phyloP scores from a whole-genome alignment of 2,329 filamentous ascomycete genomes.

The Bimuria novae-zelandiae region DNA sequence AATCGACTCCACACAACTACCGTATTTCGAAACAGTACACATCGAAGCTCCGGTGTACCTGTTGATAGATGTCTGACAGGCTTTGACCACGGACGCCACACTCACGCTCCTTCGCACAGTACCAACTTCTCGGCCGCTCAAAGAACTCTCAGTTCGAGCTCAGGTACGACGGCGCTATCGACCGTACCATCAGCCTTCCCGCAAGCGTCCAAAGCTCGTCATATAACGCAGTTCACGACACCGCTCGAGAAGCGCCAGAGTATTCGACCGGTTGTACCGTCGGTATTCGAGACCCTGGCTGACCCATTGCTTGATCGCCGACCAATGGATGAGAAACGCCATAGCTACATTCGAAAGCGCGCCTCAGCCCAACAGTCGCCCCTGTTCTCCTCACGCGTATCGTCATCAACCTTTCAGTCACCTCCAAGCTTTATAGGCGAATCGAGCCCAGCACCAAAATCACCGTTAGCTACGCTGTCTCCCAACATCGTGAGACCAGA shows the following conservation, averaged over 20 bases:
- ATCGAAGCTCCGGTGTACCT: slow-evolving; percentile 31
- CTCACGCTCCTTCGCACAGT: slow-evolving; percentile 34
- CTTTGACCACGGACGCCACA: slow-evolving; percentile 37
- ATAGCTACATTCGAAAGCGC: slow-evolving; percentile 50
- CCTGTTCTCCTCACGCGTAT: slow-evolving; percentile 47
- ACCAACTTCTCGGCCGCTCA: slow-evolving; percentile 30
- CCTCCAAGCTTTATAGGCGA: slow-evolving; percentile 25
- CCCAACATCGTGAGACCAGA: slow-evolving; percentile 23
- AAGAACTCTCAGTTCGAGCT: slow-evolving; percentile 42
- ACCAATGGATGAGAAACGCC: slow-evolving; percentile 47
- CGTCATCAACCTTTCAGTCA: slow-evolving; percentile 35
- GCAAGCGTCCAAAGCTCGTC: slow-evolving; percentile 32
- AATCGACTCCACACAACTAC: slow-evolving; percentile 30
- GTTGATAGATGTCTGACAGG: slow-evolving; percentile 38
- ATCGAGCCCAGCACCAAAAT: slow-evolving; percentile 11
- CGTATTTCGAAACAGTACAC: slow-evolving; percentile 31
- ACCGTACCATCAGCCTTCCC: slow-evolving; percentile 46
- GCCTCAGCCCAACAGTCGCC: slow-evolving; percentile 44
- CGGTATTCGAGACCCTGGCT: slow-evolving; percentile 32
- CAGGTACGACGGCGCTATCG: slow-evolving; percentile 46
- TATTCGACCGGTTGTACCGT: slow-evolving; percentile 46
- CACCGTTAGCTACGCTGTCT: slow-evolving; percentile 12
- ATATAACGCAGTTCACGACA: slow-evolving; percentile 31
- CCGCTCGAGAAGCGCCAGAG: slow-evolving; percentile 44
- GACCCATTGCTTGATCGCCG: slow-evolving; percentile 37